Evolutionary conservation across 352 stramenopile species (phyloP).

Genomic region (Phytophthora pisi): DNA sequence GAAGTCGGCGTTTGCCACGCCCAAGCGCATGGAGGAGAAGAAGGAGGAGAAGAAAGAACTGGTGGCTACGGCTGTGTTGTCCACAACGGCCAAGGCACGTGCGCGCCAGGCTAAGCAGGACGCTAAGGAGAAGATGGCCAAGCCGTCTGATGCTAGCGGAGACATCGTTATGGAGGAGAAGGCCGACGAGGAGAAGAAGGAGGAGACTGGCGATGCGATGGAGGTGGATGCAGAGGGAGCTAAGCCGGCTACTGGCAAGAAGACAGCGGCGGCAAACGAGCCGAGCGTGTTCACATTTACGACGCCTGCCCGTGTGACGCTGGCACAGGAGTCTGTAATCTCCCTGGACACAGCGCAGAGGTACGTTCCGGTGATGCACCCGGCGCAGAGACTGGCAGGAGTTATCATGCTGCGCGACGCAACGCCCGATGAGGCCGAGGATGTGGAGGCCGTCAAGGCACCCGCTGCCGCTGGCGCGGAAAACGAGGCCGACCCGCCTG

Average conservation of each 20-base stretch:
- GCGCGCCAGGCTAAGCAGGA: conserved; percentile 93
- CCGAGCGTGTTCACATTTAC: conserved; percentile 92
- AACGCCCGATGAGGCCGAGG: conserved; percentile 92
- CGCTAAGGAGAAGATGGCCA: conserved; percentile 78
- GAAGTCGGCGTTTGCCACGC: conserved; percentile 97
- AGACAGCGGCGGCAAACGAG: conserved; percentile 88
- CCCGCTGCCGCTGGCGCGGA: conserved; percentile 89
- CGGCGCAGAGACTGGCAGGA: conserved; percentile 78
- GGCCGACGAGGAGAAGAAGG: conserved; percentile 58
- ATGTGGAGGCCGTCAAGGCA: conserved; percentile 94
- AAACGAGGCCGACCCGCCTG: conserved; percentile 94
- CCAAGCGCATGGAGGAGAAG: conserved; percentile 98
- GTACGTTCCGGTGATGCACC: conserved; percentile 87
- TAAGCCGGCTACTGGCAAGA: conserved; percentile 48
- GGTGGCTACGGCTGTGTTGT: conserved; percentile 97
- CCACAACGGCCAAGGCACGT: conserved; percentile 97
- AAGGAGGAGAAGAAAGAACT: conserved; percentile 99
- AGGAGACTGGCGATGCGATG: conserved; percentile 56
- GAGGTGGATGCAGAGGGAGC: conserved; percentile 70
- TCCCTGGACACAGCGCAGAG: conserved; percentile 92
- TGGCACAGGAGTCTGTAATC: conserved; percentile 91
- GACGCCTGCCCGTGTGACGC: conserved; percentile 95
- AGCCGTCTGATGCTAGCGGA: conserved; percentile 49
- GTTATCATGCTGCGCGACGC: conserved; percentile 97
- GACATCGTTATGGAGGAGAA: conserved; percentile 65